Evolutionary conservation across 2,329 filamentous ascomycete species (phyloP), one percentile per base, ranked within the genome.

Genomic region (Xylariaceae sp.): DNA sequence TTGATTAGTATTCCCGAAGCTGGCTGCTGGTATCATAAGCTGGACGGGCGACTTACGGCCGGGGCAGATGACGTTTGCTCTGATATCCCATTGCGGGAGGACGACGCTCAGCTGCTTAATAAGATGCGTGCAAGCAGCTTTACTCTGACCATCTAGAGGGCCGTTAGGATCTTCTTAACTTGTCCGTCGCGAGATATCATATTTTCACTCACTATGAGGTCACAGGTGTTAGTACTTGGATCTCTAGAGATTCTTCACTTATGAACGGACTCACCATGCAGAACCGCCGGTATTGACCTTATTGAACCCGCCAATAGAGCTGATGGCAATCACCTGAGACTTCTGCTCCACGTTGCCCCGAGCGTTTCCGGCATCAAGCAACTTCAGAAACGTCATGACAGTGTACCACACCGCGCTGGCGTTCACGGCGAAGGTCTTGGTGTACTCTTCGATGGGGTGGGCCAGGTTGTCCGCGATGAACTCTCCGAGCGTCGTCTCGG

Each of bases 231-330:
- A n/a, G n/a, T n/a, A n/a, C n/a, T n/a, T n/a, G n/a, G n/a, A n/a
- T n/a, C n/a, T n/a, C n/a, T n/a, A n/a, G n/a, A n/a, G n/a, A n/a
- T n/a, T n/a, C n/a, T n/a, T n/a, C n/a, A n/a, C n/a, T n/a, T n/a
- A n/a, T n/a, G n/a, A n/a, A n/a, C n/a, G 9, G 9, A 41, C 46
- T 44, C 26, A 46, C 46, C 46, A 92, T 0, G 80, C 78, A 61
- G 81, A 89, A 23, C 88, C 85, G 15, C 83, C 83, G 17, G 87
- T 81, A 0, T 81, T 71, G 33, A 74, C 69, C 52, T 85, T 81
- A 63, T 89, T 84, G 44, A 88, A 82, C 0, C 77, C 82, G 0
- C 73, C 83, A 59, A 94, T 88, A 14, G 76, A 83, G 44, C 80
- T 81, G 30, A 85, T 85, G 26, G 86, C 82, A 44, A 94, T 76